Evolutionary conservation across 805 yeast species (phyloP), one percentile per base, ranked within the genome.

Genomic region (Saccharomycopsis schoenii): DNA sequence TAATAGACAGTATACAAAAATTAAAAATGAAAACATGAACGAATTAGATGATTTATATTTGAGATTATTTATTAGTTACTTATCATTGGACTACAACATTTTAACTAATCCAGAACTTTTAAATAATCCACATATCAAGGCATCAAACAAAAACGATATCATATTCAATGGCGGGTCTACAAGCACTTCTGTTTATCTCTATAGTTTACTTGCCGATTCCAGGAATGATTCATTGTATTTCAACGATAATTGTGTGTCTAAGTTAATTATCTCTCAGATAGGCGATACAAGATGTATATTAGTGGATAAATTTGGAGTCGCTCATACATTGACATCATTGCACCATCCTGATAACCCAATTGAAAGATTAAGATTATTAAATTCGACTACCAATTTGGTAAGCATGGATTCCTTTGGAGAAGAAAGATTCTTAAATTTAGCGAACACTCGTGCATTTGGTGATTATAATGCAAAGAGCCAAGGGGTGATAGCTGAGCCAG

Each of bases 401-500:
- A 59, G 57, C 24, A 55, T 56, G 17, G 98, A 93, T 70, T 86
- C 97, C 2, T 93, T 92, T 75, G 99, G 99, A 6, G 96, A 91
- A 68, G 89, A 88, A 68, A 71, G 98, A 61, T 92, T 85, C 67
- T 67, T 82, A 61, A 80, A 84, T 65, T 86, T 84, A 69, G 97
- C 97, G 24, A 94, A 94, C 69, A 94, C 99, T 1, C 79, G 99
- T 65, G 80, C 97, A 1, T 94, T 94, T 78, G 99, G 99, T 50
- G 99, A 94, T 73, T 68, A 85, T 15, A 76, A 79, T 29, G 96
- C 84, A 59, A 94, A 94, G 72, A 78, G 85, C 42, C 81, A 83
- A 70, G 99, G 99, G 0, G 83, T 94, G 1, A 79, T 92, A 0
- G 89, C 97, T 14, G 98, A 94, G 73, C 99, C 99, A 0, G 97